These are phyloP conservation scores for Avena atlantica DNA, from an alignment of 176 grass and related monocot species.

Conservation along the genomic window DNA sequence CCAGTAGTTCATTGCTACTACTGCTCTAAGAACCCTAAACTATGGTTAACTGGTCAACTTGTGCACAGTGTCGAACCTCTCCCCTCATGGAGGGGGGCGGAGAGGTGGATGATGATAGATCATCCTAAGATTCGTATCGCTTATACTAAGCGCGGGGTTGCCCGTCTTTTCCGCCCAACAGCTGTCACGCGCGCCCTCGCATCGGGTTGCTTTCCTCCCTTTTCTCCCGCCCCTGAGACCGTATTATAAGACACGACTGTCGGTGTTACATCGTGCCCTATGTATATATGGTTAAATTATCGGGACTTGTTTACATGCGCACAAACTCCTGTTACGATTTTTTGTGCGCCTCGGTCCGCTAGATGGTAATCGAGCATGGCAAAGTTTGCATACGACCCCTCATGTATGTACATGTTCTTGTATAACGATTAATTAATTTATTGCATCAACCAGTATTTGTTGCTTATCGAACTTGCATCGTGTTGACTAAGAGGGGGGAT, in stretches of 20 bases:
- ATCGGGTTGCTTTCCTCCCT: not conserved
- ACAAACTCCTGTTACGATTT: not conserved
- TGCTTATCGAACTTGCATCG: conserved; percentile 27
- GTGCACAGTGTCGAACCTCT: conserved; percentile 48
- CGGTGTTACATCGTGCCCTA: conserved; percentile 7
- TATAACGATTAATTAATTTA: not conserved
- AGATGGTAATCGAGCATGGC: too few species aligned
- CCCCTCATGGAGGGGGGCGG: not conserved
- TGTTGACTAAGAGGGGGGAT: too few species aligned
- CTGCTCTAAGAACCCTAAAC: conserved; percentile 19
- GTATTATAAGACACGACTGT: conserved; percentile 48
- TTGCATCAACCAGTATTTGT: conserved; percentile 12
- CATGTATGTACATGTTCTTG: not conserved
- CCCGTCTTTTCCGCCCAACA: conserved; percentile 39
- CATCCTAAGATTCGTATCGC: conserved; percentile 94
- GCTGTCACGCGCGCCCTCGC: conserved; percentile 20
- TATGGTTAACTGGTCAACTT: conserved; percentile 72
- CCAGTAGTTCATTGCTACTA: not conserved
- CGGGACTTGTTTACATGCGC: not conserved
- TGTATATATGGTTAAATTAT: not conserved
- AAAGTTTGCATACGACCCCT: too few species aligned
- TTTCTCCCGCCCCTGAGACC: conserved; percentile 35
- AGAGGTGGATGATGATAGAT: conserved; percentile 66
- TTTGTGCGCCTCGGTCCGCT: too few species aligned
- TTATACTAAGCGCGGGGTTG: conserved; percentile 58